Evolutionary conservation across 768 basidiomycete species (phyloP).

Genomic region (Tricholoma matsutake): DNA sequence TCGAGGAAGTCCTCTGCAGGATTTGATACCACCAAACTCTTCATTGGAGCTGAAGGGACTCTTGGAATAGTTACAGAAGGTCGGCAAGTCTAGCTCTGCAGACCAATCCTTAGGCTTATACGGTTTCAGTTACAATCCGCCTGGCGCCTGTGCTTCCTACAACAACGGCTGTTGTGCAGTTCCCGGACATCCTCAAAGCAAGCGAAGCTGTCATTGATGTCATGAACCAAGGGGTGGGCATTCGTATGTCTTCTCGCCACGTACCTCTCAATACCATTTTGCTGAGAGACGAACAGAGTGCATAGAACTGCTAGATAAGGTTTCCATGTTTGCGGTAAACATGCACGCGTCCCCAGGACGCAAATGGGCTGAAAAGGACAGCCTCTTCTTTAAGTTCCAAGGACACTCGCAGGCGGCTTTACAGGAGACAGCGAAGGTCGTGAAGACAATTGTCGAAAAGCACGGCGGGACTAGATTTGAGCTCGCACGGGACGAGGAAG

Average conservation of each 20-base stretch:
- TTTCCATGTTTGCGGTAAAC: constrained; percentile 63
- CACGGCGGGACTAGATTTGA: constrained; percentile 68
- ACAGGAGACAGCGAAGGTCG: constrained; percentile 57
- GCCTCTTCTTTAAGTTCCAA: constrained; percentile 87
- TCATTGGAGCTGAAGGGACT: constrained; percentile 79
- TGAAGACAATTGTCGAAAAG: constrained; percentile 53
- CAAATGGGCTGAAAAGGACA: constrained; percentile 62
- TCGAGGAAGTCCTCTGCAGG: constrained; percentile 86
- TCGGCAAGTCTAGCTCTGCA: constrained; percentile 15
- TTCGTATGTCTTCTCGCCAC: constrained; percentile 50
- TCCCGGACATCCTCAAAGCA: constrained; percentile 71
- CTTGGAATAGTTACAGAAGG: constrained; percentile 90
- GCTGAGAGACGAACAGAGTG: constrained; percentile 50
- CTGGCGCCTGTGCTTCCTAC: constrained; percentile 81
- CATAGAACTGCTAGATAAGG: constrained; percentile 76
- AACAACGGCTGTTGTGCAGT: constrained; percentile 78
- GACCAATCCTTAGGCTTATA: not conserved
- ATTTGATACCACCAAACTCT: constrained; percentile 80
- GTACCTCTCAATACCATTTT: not conserved
- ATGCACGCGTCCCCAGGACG: constrained; percentile 48
- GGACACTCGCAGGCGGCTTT: constrained; percentile 59
- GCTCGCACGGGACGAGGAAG: constrained; percentile 58
- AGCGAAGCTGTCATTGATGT: constrained; percentile 74
- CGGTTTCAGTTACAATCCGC: constrained; percentile 65
- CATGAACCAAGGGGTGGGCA: constrained; percentile 66